These are phyloP conservation scores for Castanospermum australe DNA, from an alignment of 306 rosid genomes.

Conservation along the genomic window DNA sequence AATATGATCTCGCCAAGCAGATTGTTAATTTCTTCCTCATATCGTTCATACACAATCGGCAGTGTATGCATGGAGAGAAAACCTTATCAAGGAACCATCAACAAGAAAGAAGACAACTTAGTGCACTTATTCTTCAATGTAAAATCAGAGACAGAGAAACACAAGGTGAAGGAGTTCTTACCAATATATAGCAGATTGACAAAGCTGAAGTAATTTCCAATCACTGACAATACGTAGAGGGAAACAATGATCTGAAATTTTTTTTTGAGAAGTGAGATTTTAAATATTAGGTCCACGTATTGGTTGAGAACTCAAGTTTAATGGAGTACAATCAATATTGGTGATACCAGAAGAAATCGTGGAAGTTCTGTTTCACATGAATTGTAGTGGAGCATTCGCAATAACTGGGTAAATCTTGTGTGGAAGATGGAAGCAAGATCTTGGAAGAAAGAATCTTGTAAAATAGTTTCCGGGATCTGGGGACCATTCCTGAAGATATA, in stretches of 20 bases:
- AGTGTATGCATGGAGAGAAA: slow-evolving; percentile 51
- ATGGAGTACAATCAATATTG: not conserved
- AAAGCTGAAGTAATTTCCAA: slow-evolving; percentile 67
- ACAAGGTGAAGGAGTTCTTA: slow-evolving; percentile 31
- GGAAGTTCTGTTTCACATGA: slow-evolving; percentile 67
- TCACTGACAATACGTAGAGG: slow-evolving; percentile 60
- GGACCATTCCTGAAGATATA: slow-evolving; percentile 55
- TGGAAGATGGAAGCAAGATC: slow-evolving; percentile 56
- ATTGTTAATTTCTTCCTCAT: slow-evolving; percentile 57
- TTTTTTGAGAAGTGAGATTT: not conserved
- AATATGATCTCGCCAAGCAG: slow-evolving; percentile 34
- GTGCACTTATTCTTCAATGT: not conserved
- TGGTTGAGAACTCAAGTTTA: not conserved
- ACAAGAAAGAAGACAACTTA: slow-evolving; percentile 15
- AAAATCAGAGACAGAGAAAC: not conserved
- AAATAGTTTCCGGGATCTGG: slow-evolving; percentile 44
- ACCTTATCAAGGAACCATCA: slow-evolving; percentile 42
- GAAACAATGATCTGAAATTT: slow-evolving; percentile 57
- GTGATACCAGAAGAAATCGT: slow-evolving; percentile 63
- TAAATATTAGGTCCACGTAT: not conserved
- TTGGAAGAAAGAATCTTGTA: slow-evolving; percentile 53
- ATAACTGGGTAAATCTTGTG: slow-evolving; percentile 46
- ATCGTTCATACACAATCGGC: slow-evolving; percentile 66
- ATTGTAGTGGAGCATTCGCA: slow-evolving; percentile 41
- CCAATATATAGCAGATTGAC: slow-evolving; percentile 73